Evolutionary conservation across 2,329 filamentous ascomycete genomes (phyloP), one percentile per base, ranked within the genome.

Genomic region (Aspergillus viridinutans): DNA sequence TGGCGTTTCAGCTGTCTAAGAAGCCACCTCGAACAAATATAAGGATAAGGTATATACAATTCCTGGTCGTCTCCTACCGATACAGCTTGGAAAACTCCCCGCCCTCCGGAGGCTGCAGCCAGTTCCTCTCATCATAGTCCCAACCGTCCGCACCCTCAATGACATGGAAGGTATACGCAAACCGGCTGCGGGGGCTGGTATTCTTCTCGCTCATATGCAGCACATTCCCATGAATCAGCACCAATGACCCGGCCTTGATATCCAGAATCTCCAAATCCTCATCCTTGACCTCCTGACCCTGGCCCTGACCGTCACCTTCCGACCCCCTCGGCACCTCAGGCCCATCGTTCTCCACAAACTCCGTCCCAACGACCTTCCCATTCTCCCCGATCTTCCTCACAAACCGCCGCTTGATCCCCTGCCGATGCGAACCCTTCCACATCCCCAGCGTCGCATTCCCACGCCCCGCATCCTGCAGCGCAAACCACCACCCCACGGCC

Each of bases 131-230:
- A 74, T 97, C 94, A 73, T 97, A 99, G 54, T 78, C 65, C 73
- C 74, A 76, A 12, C 74, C 79, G 47, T 86, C 79, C 21, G 88
- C 83, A 0, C 89, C 90, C 76, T 97, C 94, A 68, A 97, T 97
- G 57, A 96, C 85, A 78, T 99, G 94, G 73, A 97, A 99, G 0
- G 94, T 97, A 75, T 97, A 99, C 54, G 97, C 96, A 71, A 94
- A 95, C 63, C 93, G 82, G 23, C 92, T 92, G 80, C 90, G 93
- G 62, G 82, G 76, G 72, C 92, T 96, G 55, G 84, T 82, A 72
- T 99, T 99, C 81, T 84, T 90, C 83, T 96, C 92, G 72, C 92
- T 97, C 84, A 96, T 96, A 76, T 99, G 94, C 77, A 97, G 72
- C 66, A 97, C 77, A 74, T 97, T 97, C 1, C 94, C 94, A 77